A percentile compares a stretch with the other conserved stretches of the same genome.
Evolutionary conservation across 306 rosid species (phyloP).

Genomic region (Hippophae gyantsensis): DNA sequence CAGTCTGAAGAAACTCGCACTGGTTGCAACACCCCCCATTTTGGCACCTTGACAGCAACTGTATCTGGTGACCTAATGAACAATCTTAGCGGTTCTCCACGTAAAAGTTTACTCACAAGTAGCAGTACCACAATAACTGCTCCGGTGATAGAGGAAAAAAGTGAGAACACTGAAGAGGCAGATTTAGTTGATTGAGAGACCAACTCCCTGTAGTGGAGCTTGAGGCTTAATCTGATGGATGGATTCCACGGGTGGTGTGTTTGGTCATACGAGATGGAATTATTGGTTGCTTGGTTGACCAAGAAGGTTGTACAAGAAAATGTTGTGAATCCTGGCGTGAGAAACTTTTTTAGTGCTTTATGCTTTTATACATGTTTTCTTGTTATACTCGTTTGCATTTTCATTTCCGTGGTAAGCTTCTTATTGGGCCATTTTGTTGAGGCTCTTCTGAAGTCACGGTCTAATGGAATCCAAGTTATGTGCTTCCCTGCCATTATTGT

Average conservation of each 20-base stretch:
- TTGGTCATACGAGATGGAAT: background rate
- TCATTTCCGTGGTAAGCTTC: too few relatives aligned
- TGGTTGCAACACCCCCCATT: conserved; percentile 30
- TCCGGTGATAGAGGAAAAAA: conserved; percentile 45
- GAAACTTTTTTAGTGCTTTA: too few relatives aligned
- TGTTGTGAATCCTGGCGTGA: too few relatives aligned
- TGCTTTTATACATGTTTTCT: too few relatives aligned
- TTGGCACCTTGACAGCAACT: conserved; percentile 23
- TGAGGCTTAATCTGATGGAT: conserved; percentile 8
- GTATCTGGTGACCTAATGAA: conserved; percentile 14
- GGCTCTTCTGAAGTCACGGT: too few relatives aligned
- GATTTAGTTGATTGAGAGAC: conserved; percentile 27
- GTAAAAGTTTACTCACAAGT: conserved; percentile 37
- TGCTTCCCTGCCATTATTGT: too few relatives aligned
- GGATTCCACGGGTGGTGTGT: conserved; percentile 13
- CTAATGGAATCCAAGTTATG: too few relatives aligned
- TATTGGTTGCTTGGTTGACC: too few relatives aligned
- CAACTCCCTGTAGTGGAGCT: background rate
- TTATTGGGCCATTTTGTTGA: too few relatives aligned
- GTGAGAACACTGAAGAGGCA: conserved; percentile 24
- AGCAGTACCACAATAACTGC: conserved; percentile 19
- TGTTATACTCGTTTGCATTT: too few relatives aligned
- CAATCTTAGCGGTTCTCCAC: conserved; percentile 25
- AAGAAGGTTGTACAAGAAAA: too few relatives aligned
- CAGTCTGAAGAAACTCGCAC: conserved; percentile 42